Base-by-base conservation (phyloP, 176 grass and related monocot genomes). In the Lolium rigidum region DNA sequence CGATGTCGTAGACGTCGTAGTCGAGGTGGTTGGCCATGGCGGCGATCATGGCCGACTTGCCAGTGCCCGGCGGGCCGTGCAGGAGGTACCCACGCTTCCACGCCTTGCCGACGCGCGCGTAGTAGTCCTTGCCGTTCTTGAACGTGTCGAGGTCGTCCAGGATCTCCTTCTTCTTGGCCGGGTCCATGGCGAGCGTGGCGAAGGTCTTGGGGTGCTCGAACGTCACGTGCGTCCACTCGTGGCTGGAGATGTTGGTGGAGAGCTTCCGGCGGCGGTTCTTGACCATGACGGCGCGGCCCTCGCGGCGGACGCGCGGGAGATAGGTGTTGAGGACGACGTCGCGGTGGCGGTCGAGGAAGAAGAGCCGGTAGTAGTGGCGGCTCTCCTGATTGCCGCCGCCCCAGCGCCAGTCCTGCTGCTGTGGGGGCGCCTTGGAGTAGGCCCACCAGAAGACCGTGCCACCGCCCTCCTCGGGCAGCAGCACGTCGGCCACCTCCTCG, bases 131-230 rank as follows among this genome's bases (percentile, higher is more conserved):
- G 2, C 85, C 77, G 5, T 75, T 82, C 70, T 48, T 70, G 91
- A 93, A 93, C 71, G 79, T 65, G 20, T 68, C 62, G 41, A 93
- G 91, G 82, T 93, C 91, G 11, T 82, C 71, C 1, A 43, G 4
- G 82, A 90, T 31, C 71, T 82, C 74, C 78, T 82, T 70, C 91
- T 93, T 93, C 73, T 18, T 47, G 28, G 38, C 72, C 12, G 85
- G 85, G 48, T 93, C 88, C 85, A 93, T 93, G 78, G 91, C 91
- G 25, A 93, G 85, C 38, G 85, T 93, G 58, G 57, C 73, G 73
- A 93, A 93, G 37, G 55, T 93, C 70, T 89, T 90, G 22, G 91
- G 91, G 88, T 93, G 91, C 88, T 93, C 82, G 79, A 90, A 93
- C 41, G 52, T 48, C 0, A 93, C 85, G 56, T 93, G 85, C 1